Evolutionary conservation across 768 basidiomycete species (phyloP), one percentile per base, ranked within the genome.

Genomic region (Leucocoprinus sp.): DNA sequence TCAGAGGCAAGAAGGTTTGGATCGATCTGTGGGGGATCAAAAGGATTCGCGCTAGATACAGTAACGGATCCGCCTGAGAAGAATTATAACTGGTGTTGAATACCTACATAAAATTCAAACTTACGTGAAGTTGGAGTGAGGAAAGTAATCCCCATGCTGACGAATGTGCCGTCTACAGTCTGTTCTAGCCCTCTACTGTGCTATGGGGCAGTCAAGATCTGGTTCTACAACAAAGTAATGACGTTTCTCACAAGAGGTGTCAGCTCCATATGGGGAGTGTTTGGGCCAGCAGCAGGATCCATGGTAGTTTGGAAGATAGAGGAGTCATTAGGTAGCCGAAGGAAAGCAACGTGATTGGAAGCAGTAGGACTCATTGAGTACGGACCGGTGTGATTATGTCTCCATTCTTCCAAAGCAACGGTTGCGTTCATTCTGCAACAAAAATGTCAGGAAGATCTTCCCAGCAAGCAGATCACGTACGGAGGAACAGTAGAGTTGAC

Each of bases 51-150:
- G 24, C 52, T 49, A 4, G 22, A 43, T 2, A 60, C 24, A 14
- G 48, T 52, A 5, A 63, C 49, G 14, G 52, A 49, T 11, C 61
- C 61, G 21, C 58, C 54, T 57, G 34, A 19, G n/a, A 22, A 34
- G 11, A 17, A 21, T 11, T 41, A n/a, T 9, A 11, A 9, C 11
- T 49, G 15, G 17, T 21, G 1, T 23, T 14, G 26, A 23, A 29
- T 12, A 21, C 19, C 15, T 14, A 4, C 12, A 17, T 17, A 27
- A 36, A 14, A 1, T 19, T 2, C 15, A 35, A 5, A 41, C 61
- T 34, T 43, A 61, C 64, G 60, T 19, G 64, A 61, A 12, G 56
- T 50, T 2, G 67, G 64, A 7, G 61, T 57, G 8, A 63, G 55
- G 19, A 65, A 53, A 15, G 51, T 53, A 2, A 56, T 49, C 3